Percentiles rank a stretch among this genome's conserved stretches.
Conservation (phyloP, 2,329 filamentous ascomycete genomes). For the Calonectria leucothoes region DNA sequence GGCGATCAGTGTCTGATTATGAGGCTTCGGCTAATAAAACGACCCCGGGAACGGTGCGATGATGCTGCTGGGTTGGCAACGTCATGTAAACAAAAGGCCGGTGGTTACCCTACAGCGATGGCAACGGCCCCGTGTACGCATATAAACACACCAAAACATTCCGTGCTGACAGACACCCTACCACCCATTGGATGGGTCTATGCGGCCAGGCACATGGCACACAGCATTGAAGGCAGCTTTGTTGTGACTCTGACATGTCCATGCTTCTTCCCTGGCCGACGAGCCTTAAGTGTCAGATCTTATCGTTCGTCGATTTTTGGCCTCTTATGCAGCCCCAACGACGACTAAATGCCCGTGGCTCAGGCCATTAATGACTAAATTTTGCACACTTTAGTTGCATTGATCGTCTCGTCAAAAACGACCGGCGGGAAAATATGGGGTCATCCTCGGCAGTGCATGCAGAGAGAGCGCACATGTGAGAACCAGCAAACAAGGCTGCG, state of each 20-base stretch:
- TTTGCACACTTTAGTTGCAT: conserved; percentile 14
- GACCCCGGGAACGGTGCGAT: background rate
- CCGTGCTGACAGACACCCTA: background rate
- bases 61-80: conserved; percentile 4
- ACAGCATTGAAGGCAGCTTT: background rate
- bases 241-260: conserved; percentile 19
- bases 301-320: conserved; percentile 22
- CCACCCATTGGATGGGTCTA: background rate
- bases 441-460: background rate
- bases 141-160: background rate
- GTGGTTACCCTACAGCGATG: background rate
- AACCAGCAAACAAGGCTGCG: background rate
- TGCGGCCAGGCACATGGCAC: background rate
- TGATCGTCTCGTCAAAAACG: background rate
- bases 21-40: background rate
- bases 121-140: background rate
- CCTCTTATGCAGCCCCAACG: conserved; percentile 17
- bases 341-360: conserved; percentile 2
- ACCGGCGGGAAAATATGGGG: background rate
- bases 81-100: conserved; percentile 16
- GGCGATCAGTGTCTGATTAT: conserved; percentile 2
- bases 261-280: conserved; percentile 8
- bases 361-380: background rate
- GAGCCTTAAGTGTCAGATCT: conserved; percentile 14
- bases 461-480: background rate